A percentile compares a stretch with the other conserved stretches of the same genome.
Conservation (phyloP, 106 monocot genomes). For the Narthecium ossifragum region DNA sequence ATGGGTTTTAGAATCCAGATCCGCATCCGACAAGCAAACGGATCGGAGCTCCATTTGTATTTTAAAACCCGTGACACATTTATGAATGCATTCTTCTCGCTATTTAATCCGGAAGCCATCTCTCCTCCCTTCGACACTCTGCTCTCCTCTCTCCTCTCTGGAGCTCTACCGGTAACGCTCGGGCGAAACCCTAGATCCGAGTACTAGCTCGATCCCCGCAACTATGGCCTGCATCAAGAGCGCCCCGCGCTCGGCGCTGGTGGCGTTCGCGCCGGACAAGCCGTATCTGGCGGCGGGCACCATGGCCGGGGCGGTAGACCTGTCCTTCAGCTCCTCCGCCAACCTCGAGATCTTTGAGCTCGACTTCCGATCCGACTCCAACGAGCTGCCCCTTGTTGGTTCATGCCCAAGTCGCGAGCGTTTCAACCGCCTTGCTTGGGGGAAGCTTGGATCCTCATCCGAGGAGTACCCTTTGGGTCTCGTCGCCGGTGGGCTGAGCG, state of each 20-base stretch:
- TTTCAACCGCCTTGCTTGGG: constrained; percentile 89
- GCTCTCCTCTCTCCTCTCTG: too few relatives aligned
- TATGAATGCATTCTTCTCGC: too few relatives aligned
- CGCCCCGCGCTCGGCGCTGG: constrained; percentile 81
- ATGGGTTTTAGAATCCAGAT: too few relatives aligned
- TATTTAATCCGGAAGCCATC: too few relatives aligned
- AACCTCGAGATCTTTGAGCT: constrained; percentile 92
- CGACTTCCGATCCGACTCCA: constrained; percentile 64
- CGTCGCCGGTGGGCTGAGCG: constrained; percentile 77
- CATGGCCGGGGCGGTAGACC: constrained; percentile 90
- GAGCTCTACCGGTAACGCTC: too few relatives aligned
- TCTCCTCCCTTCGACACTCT: too few relatives aligned
- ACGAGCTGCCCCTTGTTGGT: constrained; percentile 56
- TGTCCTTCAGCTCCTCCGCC: constrained; percentile 82
- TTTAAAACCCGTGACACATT: too few relatives aligned
- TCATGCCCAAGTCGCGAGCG: constrained; percentile 61
- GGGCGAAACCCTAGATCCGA: too few relatives aligned
- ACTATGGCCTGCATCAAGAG: constrained; percentile 92
- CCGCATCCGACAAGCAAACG: too few relatives aligned
- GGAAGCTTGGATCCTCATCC: constrained; percentile 27
- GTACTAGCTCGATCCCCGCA: not conserved
- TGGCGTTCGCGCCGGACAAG: constrained; percentile 73
- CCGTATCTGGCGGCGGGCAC: constrained; percentile 91
- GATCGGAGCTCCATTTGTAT: too few relatives aligned
- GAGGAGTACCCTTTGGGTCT: constrained; percentile 64